Evolutionary conservation across 768 basidiomycete genomes (phyloP).

Genomic region (Boletellus emodensis): DNA sequence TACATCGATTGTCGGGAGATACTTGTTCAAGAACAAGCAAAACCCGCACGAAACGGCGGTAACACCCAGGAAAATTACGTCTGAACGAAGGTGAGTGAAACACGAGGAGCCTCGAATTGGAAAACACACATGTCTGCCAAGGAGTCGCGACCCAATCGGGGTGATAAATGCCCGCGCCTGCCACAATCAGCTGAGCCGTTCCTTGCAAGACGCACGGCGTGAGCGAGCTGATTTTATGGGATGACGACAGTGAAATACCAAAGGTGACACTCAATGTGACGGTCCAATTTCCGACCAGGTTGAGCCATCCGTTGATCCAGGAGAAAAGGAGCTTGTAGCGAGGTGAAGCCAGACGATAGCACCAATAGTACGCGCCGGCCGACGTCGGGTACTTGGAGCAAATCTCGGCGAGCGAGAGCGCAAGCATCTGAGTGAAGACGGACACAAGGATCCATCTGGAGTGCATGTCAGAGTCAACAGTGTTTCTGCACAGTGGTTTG

Average conservation of each 20-base stretch:
- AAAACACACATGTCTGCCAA: slow-evolving; percentile 57
- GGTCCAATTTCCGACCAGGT: slow-evolving; percentile 66
- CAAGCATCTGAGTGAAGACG: slow-evolving; percentile 43
- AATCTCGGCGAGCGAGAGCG: slow-evolving; percentile 55
- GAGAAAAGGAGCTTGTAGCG: slow-evolving; percentile 47
- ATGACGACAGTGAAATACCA: slow-evolving; percentile 25
- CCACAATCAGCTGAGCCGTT: slow-evolving; percentile 56
- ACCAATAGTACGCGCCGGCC: slow-evolving; percentile 65
- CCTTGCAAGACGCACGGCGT: slow-evolving; percentile 31
- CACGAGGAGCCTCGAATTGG: neutral
- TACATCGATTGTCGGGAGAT: slow-evolving; percentile 49
- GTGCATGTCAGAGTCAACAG: neutral
- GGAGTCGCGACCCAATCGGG: slow-evolving; percentile 54
- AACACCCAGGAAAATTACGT: slow-evolving; percentile 56
- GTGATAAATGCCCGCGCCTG: slow-evolving; percentile 54
- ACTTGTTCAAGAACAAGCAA: slow-evolving; percentile 54
- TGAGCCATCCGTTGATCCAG: slow-evolving; percentile 70
- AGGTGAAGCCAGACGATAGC: slow-evolving; percentile 54
- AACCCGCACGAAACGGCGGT: slow-evolving; percentile 44
- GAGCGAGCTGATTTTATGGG: neutral
- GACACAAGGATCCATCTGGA: slow-evolving; percentile 51
- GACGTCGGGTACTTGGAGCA: slow-evolving; percentile 60
- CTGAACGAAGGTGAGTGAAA: slow-evolving; percentile 22
- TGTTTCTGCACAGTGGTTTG: too few relatives aligned
- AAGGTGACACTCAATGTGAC: slow-evolving; percentile 64